These are phyloP conservation scores for Mortierella sp. DNA, from an alignment of 371 early-diverging fungal species.

Conservation along the genomic window DNA sequence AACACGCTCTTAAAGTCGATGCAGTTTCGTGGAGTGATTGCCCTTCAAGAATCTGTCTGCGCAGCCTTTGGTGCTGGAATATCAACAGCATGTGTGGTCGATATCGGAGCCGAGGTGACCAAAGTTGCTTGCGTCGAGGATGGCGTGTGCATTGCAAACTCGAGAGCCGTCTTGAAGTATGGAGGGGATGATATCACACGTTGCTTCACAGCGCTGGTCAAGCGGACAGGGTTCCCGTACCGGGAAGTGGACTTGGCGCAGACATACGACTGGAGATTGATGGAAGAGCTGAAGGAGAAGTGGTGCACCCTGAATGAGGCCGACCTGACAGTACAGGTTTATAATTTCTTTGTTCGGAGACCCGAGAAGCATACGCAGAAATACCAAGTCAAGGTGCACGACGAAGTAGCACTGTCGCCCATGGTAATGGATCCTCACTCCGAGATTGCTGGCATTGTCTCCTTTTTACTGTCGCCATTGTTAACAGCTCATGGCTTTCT, in stretches of 20 bases:
- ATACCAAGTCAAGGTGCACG: constrained; percentile 87
- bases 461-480: neutral
- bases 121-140: constrained; percentile 88
- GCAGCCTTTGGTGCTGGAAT: constrained; percentile 92
- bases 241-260: constrained; percentile 67
- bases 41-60: constrained; percentile 84
- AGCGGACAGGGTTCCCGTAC: constrained; percentile 81
- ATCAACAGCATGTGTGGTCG: constrained; percentile 87
- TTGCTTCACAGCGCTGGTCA: constrained; percentile 74
- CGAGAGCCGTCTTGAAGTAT: constrained; percentile 67
- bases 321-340: constrained; percentile 83
- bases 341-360: constrained; percentile 81
- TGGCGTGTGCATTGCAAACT: constrained; percentile 79
- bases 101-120: constrained; percentile 91
- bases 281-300: constrained; percentile 80
- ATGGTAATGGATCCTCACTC: constrained; percentile 57
- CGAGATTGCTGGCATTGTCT: no score
- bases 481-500: no score
- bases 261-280: constrained; percentile 75
- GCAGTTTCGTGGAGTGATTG: constrained; percentile 77
- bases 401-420: constrained; percentile 86
- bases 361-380: constrained; percentile 76
- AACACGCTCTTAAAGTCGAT: constrained; percentile 78
- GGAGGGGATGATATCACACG: constrained; percentile 91
- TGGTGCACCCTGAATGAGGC: constrained; percentile 86